Conservation (phyloP, 495 filamentous ascomycete species). For the Trichocladium antarcticum region DNA sequence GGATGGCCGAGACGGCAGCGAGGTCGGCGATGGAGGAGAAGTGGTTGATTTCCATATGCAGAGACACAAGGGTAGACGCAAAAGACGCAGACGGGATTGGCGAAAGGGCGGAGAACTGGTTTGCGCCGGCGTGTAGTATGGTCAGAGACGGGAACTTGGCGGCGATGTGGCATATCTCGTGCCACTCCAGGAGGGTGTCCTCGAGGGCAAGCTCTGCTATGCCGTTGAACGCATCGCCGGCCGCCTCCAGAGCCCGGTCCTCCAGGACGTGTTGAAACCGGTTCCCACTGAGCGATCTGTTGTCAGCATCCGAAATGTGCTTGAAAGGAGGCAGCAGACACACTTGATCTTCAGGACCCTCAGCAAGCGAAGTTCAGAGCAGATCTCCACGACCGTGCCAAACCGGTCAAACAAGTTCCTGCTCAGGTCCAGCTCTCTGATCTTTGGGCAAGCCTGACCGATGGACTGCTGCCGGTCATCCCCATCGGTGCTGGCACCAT, state of each 20-base stretch:
- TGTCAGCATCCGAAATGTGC: slow-evolving; percentile 5
- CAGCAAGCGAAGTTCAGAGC: slow-evolving; percentile 50
- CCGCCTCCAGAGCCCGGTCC: slow-evolving; percentile 26
- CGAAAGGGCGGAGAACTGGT: slow-evolving; percentile 37
- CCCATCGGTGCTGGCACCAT: slow-evolving; percentile 15
- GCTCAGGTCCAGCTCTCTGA: slow-evolving; percentile 76
- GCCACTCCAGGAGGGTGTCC: slow-evolving; percentile 61
- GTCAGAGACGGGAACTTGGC: slow-evolving; percentile 49
- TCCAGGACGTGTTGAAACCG: slow-evolving; percentile 46
- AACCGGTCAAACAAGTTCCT: slow-evolving; percentile 66
- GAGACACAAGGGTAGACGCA: slow-evolving; percentile 36
- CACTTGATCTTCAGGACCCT: slow-evolving; percentile 61
- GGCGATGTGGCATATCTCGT: slow-evolving; percentile 45
- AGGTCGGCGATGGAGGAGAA: slow-evolving; percentile 52
- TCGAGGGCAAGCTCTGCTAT: slow-evolving; percentile 63
- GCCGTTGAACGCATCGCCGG: slow-evolving; percentile 36
- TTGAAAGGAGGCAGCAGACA: slow-evolving; percentile 39
- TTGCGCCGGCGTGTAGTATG: slow-evolving; percentile 42
- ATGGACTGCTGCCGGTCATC: slow-evolving; percentile 29
- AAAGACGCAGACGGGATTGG: slow-evolving; percentile 39
- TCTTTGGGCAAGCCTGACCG: slow-evolving; percentile 45
- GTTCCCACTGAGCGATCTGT: slow-evolving; percentile 52
- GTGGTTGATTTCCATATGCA: slow-evolving; percentile 67
- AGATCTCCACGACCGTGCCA: slow-evolving; percentile 56
- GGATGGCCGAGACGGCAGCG: slow-evolving; percentile 43